A percentile compares a stretch with the other conserved stretches of the same genome.
phyloP scores from a whole-genome alignment of 179 eudicot species.

The Corrigiola litoralis region DNA sequence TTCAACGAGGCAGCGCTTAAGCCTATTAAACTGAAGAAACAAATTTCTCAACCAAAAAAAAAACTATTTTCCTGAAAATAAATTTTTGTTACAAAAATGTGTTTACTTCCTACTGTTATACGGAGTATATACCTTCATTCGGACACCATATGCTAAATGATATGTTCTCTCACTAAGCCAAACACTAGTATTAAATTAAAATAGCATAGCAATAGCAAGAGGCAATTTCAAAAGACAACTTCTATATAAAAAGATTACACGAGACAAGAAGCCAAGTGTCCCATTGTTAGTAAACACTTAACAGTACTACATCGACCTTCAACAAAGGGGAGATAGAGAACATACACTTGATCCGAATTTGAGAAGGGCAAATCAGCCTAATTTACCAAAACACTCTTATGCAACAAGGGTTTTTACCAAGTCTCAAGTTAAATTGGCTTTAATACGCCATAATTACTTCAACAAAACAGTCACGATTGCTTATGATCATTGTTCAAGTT shows the following conservation, averaged over 20 bases:
- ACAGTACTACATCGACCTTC: conserved; percentile 17
- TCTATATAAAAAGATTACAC: neutral
- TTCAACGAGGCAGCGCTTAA: neutral
- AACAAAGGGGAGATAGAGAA: neutral
- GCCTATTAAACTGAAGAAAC: neutral
- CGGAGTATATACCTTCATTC: too few relatives aligned
- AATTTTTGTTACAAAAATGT: too few relatives aligned
- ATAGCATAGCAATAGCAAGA: neutral
- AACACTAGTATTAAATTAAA: too few relatives aligned
- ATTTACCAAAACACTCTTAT: conserved; percentile 6
- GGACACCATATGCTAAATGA: too few relatives aligned
- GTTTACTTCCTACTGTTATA: too few relatives aligned
- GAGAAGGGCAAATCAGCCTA: too few relatives aligned
- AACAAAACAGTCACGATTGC: conserved; percentile 9
- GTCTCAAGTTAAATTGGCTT: conserved; percentile 14
- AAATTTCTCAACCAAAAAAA: neutral
- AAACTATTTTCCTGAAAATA: too few relatives aligned
- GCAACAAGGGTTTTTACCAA: conserved; percentile 9
- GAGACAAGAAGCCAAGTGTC: neutral
- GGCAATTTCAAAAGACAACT: neutral
- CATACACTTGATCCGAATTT: conserved; percentile 16
- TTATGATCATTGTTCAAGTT: conserved; percentile 4
- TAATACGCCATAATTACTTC: conserved; percentile 15
- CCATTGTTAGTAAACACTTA: neutral
- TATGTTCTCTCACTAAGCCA: too few relatives aligned